Base-by-base conservation (phyloP, 352 stramenopile species). In the Pythium graminicola region DNA sequence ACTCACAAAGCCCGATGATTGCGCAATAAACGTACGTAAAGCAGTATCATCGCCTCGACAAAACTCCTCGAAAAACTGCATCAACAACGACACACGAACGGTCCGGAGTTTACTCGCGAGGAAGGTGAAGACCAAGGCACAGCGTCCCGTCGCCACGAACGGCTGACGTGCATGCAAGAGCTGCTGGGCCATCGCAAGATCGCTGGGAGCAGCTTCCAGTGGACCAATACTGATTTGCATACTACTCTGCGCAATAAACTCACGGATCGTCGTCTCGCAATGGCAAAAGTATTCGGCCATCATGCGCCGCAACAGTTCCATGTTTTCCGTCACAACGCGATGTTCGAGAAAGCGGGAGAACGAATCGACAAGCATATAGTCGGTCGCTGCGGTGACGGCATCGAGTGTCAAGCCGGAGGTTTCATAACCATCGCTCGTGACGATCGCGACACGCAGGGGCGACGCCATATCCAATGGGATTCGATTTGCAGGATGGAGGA, bases 271-370 rank as follows among this genome's bases (percentile, higher is more conserved):
- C 24, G 59, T 63, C 50, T 82, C 70, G 11, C 81, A 66, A 13
- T 70, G 59, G 23, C 67, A 67, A 47, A 85, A 57, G 42, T 71
- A 85, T 23, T 85, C 76, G 51, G 64, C 63, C 31, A 76, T 61
- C 29, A 88, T 70, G 45, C 69, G 72, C 3, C 76, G 72, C 61
- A 87, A 50, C 33, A 87, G 59, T 17, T 40, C 48, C 50, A 85
- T 14, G 64, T 76, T 77, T 32, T 73, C 33, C 2, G 65, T 73
- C 29, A 72, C 54, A 43, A 84, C 60, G 8, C 72, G 70, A 35
- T 54, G 38, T 50, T 85, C 76, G 31, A 87, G 57, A 46, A 72
- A 87, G n/a, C 31, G 41, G 43, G 67, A 62, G 43, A 87, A 85
- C 36, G 73, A 57, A 50, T 84, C 62, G 41, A 85, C 54, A 42